A percentile compares a stretch with the other conserved stretches of the same genome.
Evolutionary conservation across 2,329 filamentous ascomycete genomes (phyloP).

Genomic region (Berkeleyomyces rouxiae): DNA sequence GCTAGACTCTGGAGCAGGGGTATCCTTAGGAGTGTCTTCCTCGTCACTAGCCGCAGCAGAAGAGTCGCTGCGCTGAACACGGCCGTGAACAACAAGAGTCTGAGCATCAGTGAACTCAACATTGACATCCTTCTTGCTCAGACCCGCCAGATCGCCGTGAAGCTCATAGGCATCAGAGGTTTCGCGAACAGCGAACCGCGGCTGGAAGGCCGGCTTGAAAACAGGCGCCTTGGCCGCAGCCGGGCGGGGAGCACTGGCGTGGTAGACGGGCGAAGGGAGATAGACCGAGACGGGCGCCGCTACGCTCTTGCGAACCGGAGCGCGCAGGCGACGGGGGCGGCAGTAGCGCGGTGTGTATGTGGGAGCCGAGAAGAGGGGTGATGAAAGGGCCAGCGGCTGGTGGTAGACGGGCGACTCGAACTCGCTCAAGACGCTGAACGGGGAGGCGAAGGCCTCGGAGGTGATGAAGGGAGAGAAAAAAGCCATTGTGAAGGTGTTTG

Average conservation of each 20-base stretch:
- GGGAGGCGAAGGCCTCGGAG: not conserved
- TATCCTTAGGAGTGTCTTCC: not conserved
- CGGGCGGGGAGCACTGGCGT: not conserved
- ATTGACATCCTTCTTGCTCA: slow-evolving; percentile 47
- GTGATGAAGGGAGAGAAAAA: slow-evolving; percentile 2
- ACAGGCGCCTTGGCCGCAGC: not conserved
- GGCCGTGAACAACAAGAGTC: slow-evolving; percentile 45
- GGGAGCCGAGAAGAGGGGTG: not conserved
- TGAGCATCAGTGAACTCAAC: slow-evolving; percentile 54
- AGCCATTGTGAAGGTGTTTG: not conserved
- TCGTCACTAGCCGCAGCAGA: not conserved
- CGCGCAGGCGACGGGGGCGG: not conserved
- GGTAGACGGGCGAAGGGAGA: not conserved
- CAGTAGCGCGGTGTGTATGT: not conserved
- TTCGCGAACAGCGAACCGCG: slow-evolving; percentile 47
- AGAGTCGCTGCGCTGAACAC: not conserved
- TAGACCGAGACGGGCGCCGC: not conserved
- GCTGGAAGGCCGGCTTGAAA: slow-evolving; percentile 7
- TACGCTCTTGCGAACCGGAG: not conserved
- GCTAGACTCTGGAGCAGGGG: not conserved
- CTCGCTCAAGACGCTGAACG: not conserved
- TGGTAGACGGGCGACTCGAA: not conserved
- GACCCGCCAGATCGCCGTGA: slow-evolving; percentile 52
- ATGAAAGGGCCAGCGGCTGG: not conserved
- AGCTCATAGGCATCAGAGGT: slow-evolving; percentile 46